Evolutionary conservation across 345 rosid species (phyloP).

Genomic region (Brassica napus): DNA sequence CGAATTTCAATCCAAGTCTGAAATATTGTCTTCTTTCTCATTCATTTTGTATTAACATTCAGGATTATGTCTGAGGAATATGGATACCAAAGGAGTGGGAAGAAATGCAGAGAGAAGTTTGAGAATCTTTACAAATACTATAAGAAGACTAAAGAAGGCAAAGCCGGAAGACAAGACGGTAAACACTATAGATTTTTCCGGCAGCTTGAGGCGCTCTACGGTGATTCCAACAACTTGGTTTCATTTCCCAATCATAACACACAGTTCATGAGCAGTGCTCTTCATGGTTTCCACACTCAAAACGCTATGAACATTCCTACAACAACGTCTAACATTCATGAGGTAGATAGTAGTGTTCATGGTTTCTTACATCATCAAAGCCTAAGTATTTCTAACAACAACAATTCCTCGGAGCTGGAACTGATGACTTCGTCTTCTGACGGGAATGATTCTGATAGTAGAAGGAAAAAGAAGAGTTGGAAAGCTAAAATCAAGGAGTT

Average conservation of each 20-base stretch:
- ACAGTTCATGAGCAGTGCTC: constrained; percentile 41
- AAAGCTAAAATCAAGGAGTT: constrained; percentile 79
- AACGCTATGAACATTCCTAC: constrained; percentile 34
- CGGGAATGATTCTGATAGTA: constrained; percentile 52
- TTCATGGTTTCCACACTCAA: constrained; percentile 44
- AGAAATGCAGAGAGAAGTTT: constrained; percentile 97
- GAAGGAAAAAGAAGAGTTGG: constrained; percentile 66
- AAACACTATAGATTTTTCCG: constrained; percentile 94
- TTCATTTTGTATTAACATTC: not conserved
- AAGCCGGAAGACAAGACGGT: constrained; percentile 97
- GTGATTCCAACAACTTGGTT: constrained; percentile 56
- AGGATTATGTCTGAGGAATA: constrained; percentile 95
- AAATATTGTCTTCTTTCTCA: not conserved
- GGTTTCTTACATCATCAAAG: constrained; percentile 49
- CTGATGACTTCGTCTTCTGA: constrained; percentile 62
- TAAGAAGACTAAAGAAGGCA: constrained; percentile 98
- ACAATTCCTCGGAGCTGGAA: constrained; percentile 59
- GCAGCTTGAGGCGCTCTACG: constrained; percentile 94
- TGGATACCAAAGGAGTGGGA: constrained; percentile 93
- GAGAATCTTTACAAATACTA: constrained; percentile 97
- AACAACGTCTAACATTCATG: constrained; percentile 33
- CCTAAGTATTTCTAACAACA: constrained; percentile 69
- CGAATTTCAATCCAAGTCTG: not conserved
- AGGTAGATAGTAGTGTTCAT: constrained; percentile 27
- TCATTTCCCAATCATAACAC: constrained; percentile 49